Evolutionary conservation across 2,329 filamentous ascomycete genomes (phyloP), one percentile per base, ranked within the genome.

Genomic region (Colletotrichum shisoi): DNA sequence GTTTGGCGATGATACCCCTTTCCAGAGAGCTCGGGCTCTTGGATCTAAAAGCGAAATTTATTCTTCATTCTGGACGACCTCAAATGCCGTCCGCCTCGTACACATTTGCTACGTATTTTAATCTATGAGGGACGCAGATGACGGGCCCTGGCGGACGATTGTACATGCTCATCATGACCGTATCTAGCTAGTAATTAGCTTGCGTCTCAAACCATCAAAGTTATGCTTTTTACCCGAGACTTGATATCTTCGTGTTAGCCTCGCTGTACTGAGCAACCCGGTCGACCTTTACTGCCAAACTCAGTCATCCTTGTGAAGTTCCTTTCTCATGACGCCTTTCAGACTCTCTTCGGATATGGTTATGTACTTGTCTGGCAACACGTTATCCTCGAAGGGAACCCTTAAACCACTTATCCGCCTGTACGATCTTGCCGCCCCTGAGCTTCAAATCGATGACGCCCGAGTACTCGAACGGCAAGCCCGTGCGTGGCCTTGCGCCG

Each of bases 361-460:
- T 6, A 67, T 67, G 24, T 67, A 67, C n/a, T 67, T 63, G 7
- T 67, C 64, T 17, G 53, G 64, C 46, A 42, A 58, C 13, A 64
- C 54, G 13, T 54, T 67, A 34, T 63, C 48, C 48, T 67, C 54
- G 7, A 59, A 64, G 2, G 64, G 64, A 15, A 67, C 54, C 12
- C 61, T 34, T 2, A 64, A 64, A 39, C 48, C 64, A 67, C 54
- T 67, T 54, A 0, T 67, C 60, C 11, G 64, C 64, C 17, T 59
- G 60, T 3, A 40, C 54, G 6, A 67, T 63, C 61, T 64, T 59
- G 8, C 54, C 60, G 31, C 40, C 54, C n/a, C 24, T 40, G 19
- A 67, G 19, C 54, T 67, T 64, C 12, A 59, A 2, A 9, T 59
- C 54, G 27, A 64, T 67, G 0, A 67, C 64, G 8, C 60, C 53